Evolutionary conservation across 768 basidiomycete species (phyloP).

Genomic region (Tricholoma sp.): DNA sequence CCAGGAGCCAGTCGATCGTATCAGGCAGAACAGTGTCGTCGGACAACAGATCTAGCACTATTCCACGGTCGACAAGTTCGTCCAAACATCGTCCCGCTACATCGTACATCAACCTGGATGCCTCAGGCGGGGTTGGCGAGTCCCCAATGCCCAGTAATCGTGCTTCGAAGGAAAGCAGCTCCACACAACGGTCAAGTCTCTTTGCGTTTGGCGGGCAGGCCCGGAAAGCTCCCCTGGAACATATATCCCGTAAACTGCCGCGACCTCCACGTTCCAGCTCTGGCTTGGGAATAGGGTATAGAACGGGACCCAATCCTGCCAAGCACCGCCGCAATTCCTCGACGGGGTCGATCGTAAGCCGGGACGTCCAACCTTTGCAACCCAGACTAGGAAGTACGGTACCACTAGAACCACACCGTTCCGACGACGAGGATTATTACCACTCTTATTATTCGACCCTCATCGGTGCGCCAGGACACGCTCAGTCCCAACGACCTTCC

Average conservation of each 20-base stretch:
- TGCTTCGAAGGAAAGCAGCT: conserved; percentile 19
- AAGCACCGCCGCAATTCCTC: conserved; percentile 14
- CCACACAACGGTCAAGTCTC: conserved; percentile 41
- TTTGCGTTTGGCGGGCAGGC: conserved; percentile 40
- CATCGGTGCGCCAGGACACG: conserved; percentile 4
- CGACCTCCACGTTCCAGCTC: conserved; percentile 2
- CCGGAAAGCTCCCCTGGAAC: conserved; percentile 2
- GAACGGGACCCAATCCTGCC: neutral
- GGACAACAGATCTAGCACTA: conserved; percentile 24
- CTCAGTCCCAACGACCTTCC: conserved; percentile 2
- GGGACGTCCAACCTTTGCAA: neutral
- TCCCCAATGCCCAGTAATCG: conserved; percentile 44
- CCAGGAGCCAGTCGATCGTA: conserved; percentile 36
- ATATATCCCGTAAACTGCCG: conserved; percentile 1
- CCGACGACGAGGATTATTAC: conserved; percentile 43
- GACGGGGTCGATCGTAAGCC: conserved; percentile 10
- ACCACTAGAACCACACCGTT: neutral
- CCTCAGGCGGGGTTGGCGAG: conserved; percentile 60
- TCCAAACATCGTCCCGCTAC: conserved; percentile 29
- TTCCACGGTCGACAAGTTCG: conserved; percentile 31
- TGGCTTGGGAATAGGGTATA: neutral
- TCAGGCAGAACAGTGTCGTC: conserved; percentile 38
- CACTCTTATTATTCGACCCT: conserved; percentile 46
- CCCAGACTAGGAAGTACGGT: neutral
- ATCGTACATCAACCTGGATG: conserved; percentile 41